Conservation (phyloP, 257 asterid genomes). For the Forsythia suspensa region DNA sequence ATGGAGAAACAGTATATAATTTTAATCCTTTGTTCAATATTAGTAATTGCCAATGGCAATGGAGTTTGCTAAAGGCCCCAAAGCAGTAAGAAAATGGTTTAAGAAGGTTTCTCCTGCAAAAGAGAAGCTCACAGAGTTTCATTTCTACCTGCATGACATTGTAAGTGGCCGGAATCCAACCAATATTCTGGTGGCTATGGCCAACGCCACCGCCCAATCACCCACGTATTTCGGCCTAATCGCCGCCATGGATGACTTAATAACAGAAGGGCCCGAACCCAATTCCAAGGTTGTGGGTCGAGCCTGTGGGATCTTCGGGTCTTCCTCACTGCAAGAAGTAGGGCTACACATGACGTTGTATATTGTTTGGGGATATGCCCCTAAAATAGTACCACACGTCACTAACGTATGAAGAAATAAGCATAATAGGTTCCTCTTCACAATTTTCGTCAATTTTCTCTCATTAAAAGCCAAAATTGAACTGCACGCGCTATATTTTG, state of each 20-base stretch:
- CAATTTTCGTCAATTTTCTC: too few species aligned
- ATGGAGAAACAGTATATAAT: not conserved
- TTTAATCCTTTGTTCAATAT: not conserved
- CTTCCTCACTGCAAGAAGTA: not conserved
- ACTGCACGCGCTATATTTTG: too few species aligned
- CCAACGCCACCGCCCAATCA: not conserved
- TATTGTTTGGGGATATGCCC: not conserved
- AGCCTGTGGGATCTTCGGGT: not conserved
- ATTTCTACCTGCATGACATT: constrained; percentile 3
- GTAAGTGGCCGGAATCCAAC: not conserved
- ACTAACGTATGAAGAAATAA: too few species aligned
- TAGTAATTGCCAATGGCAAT: not conserved
- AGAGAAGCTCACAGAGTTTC: constrained; percentile 1
- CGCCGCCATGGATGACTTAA: constrained; percentile 3
- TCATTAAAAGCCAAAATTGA: too few species aligned
- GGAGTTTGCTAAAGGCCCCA: not conserved
- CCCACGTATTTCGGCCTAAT: not conserved
- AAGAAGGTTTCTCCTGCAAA: not conserved
- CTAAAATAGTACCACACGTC: too few species aligned
- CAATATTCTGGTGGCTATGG: not conserved
- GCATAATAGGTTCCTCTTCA: too few species aligned
- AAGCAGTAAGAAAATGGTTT: not conserved
- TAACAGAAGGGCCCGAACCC: constrained; percentile 1
- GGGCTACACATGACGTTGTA: constrained; percentile 1
- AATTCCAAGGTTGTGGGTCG: not conserved